phyloP scores from a whole-genome alignment of 129 eudicot species.

The Rutidosis leptorrhynchoides region DNA sequence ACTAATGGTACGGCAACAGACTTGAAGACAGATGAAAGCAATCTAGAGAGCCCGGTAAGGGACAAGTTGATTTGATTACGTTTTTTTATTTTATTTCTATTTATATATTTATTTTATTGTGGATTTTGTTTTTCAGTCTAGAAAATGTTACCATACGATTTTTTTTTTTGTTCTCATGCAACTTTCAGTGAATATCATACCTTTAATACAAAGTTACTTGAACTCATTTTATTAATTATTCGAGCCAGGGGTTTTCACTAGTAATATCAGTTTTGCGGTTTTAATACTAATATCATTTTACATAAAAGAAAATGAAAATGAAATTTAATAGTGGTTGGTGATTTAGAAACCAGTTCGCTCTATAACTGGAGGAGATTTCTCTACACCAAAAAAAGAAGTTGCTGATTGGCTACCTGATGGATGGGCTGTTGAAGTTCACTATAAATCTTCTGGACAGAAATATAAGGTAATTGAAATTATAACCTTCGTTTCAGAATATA shows the following conservation, averaged over 20 bases:
- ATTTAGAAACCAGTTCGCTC: conserved; percentile 22
- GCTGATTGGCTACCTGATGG: conserved; percentile 61
- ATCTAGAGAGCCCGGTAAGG: conserved; percentile 26
- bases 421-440: conserved; percentile 49
- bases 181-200: conserved; percentile 7
- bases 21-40: conserved; percentile 16
- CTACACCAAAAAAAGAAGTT: conserved; percentile 19
- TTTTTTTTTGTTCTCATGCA: conserved; percentile 1
- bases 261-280: too few relatives aligned
- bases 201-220: neutral
- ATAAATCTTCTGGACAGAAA: conserved; percentile 21
- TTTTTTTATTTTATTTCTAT: too few relatives aligned
- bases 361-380: neutral
- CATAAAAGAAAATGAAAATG: too few relatives aligned
- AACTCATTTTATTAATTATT: neutral
- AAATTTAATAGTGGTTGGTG: conserved; percentile 10
- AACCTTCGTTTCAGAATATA: too few relatives aligned
- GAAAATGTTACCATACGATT: neutral
- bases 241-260: neutral
- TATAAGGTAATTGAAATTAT: conserved; percentile 48
- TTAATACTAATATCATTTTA: too few relatives aligned
- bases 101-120: neutral
- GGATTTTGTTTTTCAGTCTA: conserved; percentile 4
- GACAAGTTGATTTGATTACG: conserved; percentile 7
- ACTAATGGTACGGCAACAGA: conserved; percentile 18